Evolutionary conservation across 1,284 basidiomycete genomes (phyloP).

Genomic region (Cronartium quercuum): DNA sequence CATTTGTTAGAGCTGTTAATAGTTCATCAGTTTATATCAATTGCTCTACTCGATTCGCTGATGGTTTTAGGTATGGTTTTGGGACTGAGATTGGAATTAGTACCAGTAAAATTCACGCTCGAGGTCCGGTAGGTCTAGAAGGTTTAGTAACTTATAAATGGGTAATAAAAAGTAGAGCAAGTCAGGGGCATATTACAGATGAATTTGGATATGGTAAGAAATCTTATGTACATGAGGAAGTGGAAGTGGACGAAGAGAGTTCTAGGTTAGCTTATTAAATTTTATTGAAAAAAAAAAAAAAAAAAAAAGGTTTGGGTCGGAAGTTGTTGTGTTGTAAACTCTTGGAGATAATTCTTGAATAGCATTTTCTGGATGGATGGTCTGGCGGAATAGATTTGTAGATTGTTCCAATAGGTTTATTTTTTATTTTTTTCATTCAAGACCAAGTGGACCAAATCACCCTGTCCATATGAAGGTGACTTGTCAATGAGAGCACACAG

Average conservation of each 20-base stretch:
- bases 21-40: constrained; percentile 91
- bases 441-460: too few relatives aligned
- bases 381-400: too few relatives aligned
- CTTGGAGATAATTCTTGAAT: too few relatives aligned
- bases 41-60: constrained; percentile 88
- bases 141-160: constrained; percentile 95
- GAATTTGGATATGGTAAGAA: constrained; percentile 69
- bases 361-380: too few relatives aligned
- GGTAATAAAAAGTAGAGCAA: constrained; percentile 67
- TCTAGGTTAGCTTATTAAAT: neutral
- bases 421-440: too few relatives aligned
- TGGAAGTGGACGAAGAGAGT: constrained; percentile 10
- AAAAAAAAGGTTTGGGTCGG: too few relatives aligned
- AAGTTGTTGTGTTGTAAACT: too few relatives aligned
- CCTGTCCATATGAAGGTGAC: too few relatives aligned
- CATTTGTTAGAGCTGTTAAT: constrained; percentile 80
- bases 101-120: constrained; percentile 90
- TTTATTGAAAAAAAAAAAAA: too few relatives aligned
- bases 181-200: constrained; percentile 67
- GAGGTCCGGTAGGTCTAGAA: constrained; percentile 92
- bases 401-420: too few relatives aligned
- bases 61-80: constrained; percentile 94
- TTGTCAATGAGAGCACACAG: too few relatives aligned
- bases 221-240: constrained; percentile 50
- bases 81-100: constrained; percentile 97